Conservation (phyloP, 2,329 filamentous ascomycete species). For the Exserohilum turcica region DNA sequence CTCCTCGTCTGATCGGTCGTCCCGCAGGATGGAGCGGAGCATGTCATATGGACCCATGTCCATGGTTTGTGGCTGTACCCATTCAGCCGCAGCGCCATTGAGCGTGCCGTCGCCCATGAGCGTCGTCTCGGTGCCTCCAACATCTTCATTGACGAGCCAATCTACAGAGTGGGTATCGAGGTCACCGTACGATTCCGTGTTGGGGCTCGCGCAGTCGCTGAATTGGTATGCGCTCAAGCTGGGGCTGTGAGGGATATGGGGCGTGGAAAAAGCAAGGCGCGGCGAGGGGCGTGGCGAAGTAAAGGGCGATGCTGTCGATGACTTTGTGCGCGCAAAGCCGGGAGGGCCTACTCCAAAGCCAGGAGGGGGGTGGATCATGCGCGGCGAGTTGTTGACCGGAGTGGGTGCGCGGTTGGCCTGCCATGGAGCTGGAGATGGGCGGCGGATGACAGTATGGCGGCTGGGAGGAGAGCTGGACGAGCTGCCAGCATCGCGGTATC, state of each 20-base stretch:
- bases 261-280: slow-evolving; percentile 85
- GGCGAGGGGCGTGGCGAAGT: slow-evolving; percentile 92
- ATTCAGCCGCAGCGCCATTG: slow-evolving; percentile 83
- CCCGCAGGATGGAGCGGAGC: slow-evolving; percentile 89
- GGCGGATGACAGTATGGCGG: slow-evolving; percentile 86
- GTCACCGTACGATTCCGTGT: slow-evolving; percentile 86
- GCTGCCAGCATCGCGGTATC: slow-evolving; percentile 67
- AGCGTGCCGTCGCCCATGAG: slow-evolving; percentile 70
- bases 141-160: slow-evolving; percentile 91
- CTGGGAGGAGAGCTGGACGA: slow-evolving; percentile 78
- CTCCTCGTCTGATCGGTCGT: slow-evolving; percentile 88
- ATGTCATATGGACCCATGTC: slow-evolving; percentile 99
- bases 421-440: slow-evolving; percentile 93
- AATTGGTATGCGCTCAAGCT: slow-evolving; percentile 96
- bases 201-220: slow-evolving; percentile 72
- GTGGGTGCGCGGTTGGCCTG: slow-evolving; percentile 76
- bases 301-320: slow-evolving; percentile 80
- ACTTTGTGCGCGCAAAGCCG: slow-evolving; percentile 76
- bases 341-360: slow-evolving; percentile 76
- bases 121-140: slow-evolving; percentile 78
- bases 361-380: slow-evolving; percentile 78
- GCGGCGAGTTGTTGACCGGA: slow-evolving; percentile 80
- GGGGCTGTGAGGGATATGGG: slow-evolving; percentile 90
- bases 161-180: slow-evolving; percentile 94
- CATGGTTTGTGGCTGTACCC: slow-evolving; percentile 67